Conservation (phyloP, 1,284 basidiomycete genomes). For the Ustilago trichophora region DNA sequence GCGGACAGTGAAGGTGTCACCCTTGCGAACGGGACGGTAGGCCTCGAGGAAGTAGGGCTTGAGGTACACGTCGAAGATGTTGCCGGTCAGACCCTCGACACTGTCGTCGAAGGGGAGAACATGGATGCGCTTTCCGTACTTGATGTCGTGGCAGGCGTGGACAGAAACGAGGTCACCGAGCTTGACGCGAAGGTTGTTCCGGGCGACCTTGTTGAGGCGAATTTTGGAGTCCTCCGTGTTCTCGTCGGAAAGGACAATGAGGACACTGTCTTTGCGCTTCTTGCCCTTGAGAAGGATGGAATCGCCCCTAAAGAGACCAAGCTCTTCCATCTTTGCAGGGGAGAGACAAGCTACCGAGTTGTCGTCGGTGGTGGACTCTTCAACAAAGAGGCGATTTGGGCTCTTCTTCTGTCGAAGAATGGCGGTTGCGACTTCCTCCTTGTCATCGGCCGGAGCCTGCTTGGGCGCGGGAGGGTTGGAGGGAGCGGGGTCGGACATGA, state of each 20-base stretch:
- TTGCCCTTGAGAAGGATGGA: conserved; percentile 75
- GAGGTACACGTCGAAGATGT: conserved; percentile 98
- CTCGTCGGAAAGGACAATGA: conserved; percentile 93
- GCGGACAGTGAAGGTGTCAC: conserved; percentile 97
- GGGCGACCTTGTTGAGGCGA: conserved; percentile 96
- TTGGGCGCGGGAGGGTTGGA: conserved; percentile 36
- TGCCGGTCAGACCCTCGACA: conserved; percentile 93
- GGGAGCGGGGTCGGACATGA: conserved; percentile 47
- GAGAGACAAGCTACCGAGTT: conserved; percentile 86
- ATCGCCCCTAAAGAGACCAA: conserved; percentile 93
- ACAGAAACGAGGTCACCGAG: conserved; percentile 95
- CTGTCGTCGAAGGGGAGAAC: conserved; percentile 98
- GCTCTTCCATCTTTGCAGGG: conserved; percentile 93
- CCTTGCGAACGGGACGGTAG: conserved; percentile 91
- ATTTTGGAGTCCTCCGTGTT: conserved; percentile 97
- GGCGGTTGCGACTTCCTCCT: conserved; percentile 63
- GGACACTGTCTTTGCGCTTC: conserved; percentile 87
- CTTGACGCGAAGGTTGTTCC: conserved; percentile 97
- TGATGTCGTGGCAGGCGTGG: conserved; percentile 95
- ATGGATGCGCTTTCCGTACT: conserved; percentile 98
- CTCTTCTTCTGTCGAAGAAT: conserved; percentile 64
- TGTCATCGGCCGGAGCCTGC: conserved; percentile 37
- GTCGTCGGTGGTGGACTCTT: conserved; percentile 66
- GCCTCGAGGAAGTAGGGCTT: conserved; percentile 99
- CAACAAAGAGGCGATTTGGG: conserved; percentile 64